A percentile compares a stretch with the other conserved stretches of the same genome.
Evolutionary conservation across 202 grass and related monocot genomes (phyloP).

Genomic region (Musa balbisiana): DNA sequence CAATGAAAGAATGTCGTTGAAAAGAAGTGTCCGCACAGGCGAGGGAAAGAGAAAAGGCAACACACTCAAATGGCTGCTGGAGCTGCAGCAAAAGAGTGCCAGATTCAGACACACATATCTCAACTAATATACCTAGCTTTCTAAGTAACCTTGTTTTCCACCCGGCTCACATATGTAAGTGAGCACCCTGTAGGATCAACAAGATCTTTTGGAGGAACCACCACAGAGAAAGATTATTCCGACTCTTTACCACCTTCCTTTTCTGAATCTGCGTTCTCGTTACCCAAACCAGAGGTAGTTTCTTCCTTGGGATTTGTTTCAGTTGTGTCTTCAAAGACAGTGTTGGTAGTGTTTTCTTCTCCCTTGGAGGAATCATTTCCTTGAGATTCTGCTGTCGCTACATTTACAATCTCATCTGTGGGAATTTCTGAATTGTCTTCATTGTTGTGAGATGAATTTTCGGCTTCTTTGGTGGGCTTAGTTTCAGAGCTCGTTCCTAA

Average conservation of each 20-base stretch:
- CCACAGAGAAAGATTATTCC: background rate
- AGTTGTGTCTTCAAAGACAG: background rate
- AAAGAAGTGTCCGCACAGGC: no score
- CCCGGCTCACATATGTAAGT: background rate
- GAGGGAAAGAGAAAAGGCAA: no score
- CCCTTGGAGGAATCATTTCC: background rate
- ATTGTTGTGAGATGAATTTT: background rate
- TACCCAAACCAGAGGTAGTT: background rate
- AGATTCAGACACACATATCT: background rate
- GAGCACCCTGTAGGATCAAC: background rate
- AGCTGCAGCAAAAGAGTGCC: background rate
- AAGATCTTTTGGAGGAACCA: background rate
- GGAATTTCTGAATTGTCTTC: background rate
- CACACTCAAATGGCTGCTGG: no score
- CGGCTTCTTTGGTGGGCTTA: background rate
- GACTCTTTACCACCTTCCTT: background rate
- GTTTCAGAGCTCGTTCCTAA: background rate
- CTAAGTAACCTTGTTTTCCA: background rate
- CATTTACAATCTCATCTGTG: background rate
- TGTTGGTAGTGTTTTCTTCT: background rate
- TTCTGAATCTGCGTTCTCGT: background rate
- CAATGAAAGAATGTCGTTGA: no score
- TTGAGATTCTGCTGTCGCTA: background rate
- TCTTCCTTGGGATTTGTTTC: background rate
- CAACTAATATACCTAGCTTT: background rate